A percentile compares a stretch with the other conserved stretches of the same genome.
phyloP scores from a whole-genome alignment of 2,329 filamentous ascomycete species.

The Podosphaera fusca region DNA sequence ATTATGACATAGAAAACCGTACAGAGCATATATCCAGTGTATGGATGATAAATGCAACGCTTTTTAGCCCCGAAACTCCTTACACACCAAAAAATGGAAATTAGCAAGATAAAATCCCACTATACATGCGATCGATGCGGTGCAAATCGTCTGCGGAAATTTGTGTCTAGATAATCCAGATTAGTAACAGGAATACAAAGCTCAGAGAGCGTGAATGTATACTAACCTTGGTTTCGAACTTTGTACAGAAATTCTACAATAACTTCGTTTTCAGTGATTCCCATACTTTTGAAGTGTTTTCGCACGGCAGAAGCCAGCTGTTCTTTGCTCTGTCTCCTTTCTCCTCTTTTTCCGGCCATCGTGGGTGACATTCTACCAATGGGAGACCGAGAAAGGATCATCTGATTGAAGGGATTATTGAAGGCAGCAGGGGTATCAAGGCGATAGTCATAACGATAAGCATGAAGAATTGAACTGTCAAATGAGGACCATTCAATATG shows the following conservation, averaged over 20 bases:
- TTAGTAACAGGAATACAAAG: neutral
- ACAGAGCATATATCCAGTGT: no score
- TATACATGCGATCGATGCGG: slow-evolving; percentile 12
- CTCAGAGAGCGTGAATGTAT: neutral
- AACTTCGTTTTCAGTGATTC: slow-evolving; percentile 60
- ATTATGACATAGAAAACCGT: no score
- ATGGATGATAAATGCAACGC: no score
- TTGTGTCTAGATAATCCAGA: slow-evolving; percentile 16
- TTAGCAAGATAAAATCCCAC: neutral
- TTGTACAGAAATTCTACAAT: slow-evolving; percentile 33
- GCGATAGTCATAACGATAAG: slow-evolving; percentile 52
- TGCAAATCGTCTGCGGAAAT: slow-evolving; percentile 18
- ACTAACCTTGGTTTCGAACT: slow-evolving; percentile 16
- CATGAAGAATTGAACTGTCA: slow-evolving; percentile 43
- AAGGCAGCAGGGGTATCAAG: slow-evolving; percentile 51
- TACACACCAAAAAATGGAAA: no score
- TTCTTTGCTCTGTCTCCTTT: slow-evolving; percentile 46
- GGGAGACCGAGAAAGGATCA: slow-evolving; percentile 36
- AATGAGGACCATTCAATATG: slow-evolving; percentile 44
- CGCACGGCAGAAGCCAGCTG: slow-evolving; percentile 48
- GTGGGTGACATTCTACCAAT: slow-evolving; percentile 54
- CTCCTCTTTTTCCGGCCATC: slow-evolving; percentile 42
- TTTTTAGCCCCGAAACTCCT: no score
- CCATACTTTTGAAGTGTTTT: slow-evolving; percentile 65
- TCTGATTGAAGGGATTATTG: slow-evolving; percentile 35